phyloP scores from a whole-genome alignment of 2,329 filamentous ascomycete genomes.

The Sclerotinia nivalis region DNA sequence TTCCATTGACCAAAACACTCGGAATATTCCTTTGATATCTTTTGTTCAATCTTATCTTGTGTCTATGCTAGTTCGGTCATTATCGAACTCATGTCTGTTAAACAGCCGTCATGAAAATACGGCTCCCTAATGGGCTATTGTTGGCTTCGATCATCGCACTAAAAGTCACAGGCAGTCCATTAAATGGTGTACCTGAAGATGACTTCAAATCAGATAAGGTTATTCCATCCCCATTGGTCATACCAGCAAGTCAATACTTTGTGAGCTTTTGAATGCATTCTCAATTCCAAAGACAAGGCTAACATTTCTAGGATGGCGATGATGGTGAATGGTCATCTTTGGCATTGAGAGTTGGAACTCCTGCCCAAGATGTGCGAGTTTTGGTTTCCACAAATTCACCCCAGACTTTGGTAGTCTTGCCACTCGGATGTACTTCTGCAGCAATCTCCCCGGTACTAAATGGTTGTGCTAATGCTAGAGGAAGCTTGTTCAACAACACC shows the following conservation, averaged over 20 bases:
- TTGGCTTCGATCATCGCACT: slow-evolving; percentile 10
- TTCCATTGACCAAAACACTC: neutral
- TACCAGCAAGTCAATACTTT: slow-evolving; percentile 33
- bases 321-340: slow-evolving; percentile 74
- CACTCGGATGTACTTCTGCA: slow-evolving; percentile 39
- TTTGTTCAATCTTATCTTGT: neutral
- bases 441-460: slow-evolving; percentile 41
- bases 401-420: slow-evolving; percentile 41
- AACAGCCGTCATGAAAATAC: slow-evolving; percentile 21
- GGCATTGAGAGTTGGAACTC: slow-evolving; percentile 57
- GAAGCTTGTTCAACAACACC: slow-evolving; percentile 56
- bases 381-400: slow-evolving; percentile 45
- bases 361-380: slow-evolving; percentile 48
- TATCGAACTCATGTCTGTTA: slow-evolving; percentile 17
- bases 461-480: slow-evolving; percentile 51
- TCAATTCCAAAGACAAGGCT: neutral
- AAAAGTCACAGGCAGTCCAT: slow-evolving; percentile 2
- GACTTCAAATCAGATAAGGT: neutral
- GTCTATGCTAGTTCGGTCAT: neutral
- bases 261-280: slow-evolving; percentile 18
- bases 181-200: neutral
- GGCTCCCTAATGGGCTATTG: slow-evolving; percentile 10
- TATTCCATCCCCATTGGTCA: slow-evolving; percentile 27
- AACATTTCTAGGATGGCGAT: slow-evolving; percentile 54
- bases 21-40: neutral